Base-by-base conservation (phyloP, 1,284 basidiomycete genomes). In the Irpex sp. region DNA sequence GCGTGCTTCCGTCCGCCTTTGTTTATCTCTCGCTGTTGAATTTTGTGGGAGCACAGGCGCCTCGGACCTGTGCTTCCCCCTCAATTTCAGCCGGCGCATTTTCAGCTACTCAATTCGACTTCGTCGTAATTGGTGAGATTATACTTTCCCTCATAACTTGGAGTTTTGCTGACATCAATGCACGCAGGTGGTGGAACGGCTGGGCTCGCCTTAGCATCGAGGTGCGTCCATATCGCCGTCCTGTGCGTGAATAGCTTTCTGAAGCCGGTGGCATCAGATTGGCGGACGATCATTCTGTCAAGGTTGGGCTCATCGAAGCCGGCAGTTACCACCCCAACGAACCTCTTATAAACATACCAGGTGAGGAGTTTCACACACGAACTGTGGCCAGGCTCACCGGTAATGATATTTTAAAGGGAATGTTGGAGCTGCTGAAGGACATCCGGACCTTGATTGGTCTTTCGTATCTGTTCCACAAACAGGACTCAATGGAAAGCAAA, bases 221-320 rank as follows among this genome's bases (percentile, higher is more conserved):
- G 55, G 55, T 56, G 31, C 9, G 48, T 26, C 21, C 9, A 56
- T 2, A 8, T 34, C 6, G 21, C 26, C 5, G 8, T 56, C 48
- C 48, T 51, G 15, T 26, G 21, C 21, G 1, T 26, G 21, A 26
- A 26, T 26, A 26, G 21, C 21, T 26, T 26, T 26, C 21, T 26
- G 21, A 26, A 26, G 21, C 21, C 21, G 21, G 21, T 26, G 21
- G 21, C 21, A n/a, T 6, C 31, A 56, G 55, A 56, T 21, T 56
- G 36, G 55, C 65, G 21, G 67, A 69, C 19, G 59, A 67, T 26
- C 65, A 65, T 4, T 36, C 38, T 8, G 40, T 61, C 2, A 66
- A 64, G 3, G 64, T 69, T 2, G 68, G 64, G 1, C 64, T 69
- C 15, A 61, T 69, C 19, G 65, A 69, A 58, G 68, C 67, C 9